Evolutionary conservation across 116 monocot species (phyloP).

Genomic region (Dioscorea cayenensis): DNA sequence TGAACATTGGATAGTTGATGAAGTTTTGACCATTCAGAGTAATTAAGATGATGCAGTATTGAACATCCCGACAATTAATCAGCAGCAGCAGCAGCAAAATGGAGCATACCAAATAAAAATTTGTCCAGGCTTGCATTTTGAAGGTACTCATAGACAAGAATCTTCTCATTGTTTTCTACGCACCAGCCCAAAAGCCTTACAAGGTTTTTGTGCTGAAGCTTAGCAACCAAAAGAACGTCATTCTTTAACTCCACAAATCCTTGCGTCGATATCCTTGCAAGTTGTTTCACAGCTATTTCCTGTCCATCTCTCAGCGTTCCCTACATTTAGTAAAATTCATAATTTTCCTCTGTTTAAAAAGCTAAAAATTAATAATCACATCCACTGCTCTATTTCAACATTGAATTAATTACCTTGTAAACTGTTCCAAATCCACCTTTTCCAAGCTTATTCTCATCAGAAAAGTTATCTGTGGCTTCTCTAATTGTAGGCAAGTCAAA

Average conservation of each 20-base stretch:
- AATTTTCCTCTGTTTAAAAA: neutral
- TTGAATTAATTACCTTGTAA: neutral
- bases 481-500: slow-evolving; percentile 6
- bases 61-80: too few relatives aligned
- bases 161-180: neutral
- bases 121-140: neutral
- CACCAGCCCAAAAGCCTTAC: neutral
- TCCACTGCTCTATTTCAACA: neutral
- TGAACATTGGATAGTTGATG: too few relatives aligned
- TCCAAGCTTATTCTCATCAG: slow-evolving; percentile 23
- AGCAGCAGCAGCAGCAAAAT: too few relatives aligned
- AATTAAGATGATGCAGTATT: too few relatives aligned
- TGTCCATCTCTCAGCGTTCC: neutral
- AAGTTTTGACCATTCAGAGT: too few relatives aligned
- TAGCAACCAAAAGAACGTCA: neutral
- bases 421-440: slow-evolving; percentile 17
- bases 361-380: too few relatives aligned
- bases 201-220: slow-evolving; percentile 1
- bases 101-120: neutral
- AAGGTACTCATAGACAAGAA: neutral
- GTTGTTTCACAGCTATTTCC: neutral
- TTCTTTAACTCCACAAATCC: neutral
- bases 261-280: neutral
- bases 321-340: neutral
- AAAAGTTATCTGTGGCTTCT: slow-evolving; percentile 23